Evolutionary conservation across 2,329 filamentous ascomycete species (phyloP).

Genomic region (Albophoma yamanashiensis): DNA sequence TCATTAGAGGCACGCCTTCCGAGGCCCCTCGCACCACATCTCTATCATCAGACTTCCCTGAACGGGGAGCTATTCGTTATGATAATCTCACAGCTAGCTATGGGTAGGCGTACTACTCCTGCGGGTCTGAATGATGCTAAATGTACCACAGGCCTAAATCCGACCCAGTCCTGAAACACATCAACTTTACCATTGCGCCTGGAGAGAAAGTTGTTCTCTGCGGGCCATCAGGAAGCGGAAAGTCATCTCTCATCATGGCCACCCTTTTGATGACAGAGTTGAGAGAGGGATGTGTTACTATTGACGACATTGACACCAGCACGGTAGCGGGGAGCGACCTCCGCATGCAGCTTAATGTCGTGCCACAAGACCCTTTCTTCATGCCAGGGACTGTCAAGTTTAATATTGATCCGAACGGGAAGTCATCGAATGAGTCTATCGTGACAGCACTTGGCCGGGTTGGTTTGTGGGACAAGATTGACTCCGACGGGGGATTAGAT

Average conservation of each 20-base stretch:
- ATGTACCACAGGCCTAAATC: not conserved
- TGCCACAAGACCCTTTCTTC: constrained; percentile 42
- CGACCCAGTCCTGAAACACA: constrained; percentile 12
- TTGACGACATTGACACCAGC: constrained; percentile 31
- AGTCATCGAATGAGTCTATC: constrained; percentile 27
- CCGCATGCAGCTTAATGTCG: constrained; percentile 23
- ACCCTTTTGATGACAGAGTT: constrained; percentile 36
- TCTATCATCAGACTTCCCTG: constrained; percentile 16
- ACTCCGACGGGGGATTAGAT: constrained; percentile 27
- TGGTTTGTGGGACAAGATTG: constrained; percentile 28
- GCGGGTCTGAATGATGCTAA: not conserved
- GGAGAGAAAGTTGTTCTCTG: constrained; percentile 28
- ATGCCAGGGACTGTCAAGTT: constrained; percentile 34
- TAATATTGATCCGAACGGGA: constrained; percentile 34
- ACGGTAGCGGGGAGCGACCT: constrained; percentile 10
- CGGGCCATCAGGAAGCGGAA: constrained; percentile 30
- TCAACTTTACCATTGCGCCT: constrained; percentile 16
- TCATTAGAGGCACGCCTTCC: constrained; percentile 12
- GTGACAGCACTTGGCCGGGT: constrained; percentile 32
- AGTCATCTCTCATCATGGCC: constrained; percentile 26
- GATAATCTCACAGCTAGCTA: constrained; percentile 17
- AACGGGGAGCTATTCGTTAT: constrained; percentile 15
- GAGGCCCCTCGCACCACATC: constrained; percentile 4
- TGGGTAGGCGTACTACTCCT: not conserved
- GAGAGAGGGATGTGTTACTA: constrained; percentile 25